Evolutionary conservation across 768 basidiomycete species (phyloP), one percentile per base, ranked within the genome.

Genomic region (Lactarius hengduanensis): DNA sequence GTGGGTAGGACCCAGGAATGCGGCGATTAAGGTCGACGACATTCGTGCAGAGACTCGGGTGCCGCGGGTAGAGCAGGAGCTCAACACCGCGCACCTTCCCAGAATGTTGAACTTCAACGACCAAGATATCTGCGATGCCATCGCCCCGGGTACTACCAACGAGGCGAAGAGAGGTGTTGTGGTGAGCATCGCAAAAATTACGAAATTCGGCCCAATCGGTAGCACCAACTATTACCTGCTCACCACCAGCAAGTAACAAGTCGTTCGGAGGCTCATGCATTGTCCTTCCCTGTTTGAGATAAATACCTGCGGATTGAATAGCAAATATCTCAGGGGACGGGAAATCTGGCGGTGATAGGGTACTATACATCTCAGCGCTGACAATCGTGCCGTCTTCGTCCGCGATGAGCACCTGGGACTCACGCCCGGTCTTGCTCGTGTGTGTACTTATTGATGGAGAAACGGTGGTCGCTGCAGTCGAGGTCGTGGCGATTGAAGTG

Each of bases 1-100:
- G 22, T 58, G 65, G 65, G 65, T 67, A 67, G 50, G 65, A 62
- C 10, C 65, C 68, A 58, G 68, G 68, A 11, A 69, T 66, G 53
- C 57, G 59, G 20, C 58, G 53, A 22, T 20, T 58, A 26, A 59
- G 28, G 34, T 59, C 66, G 11, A 36, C 66, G 11, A 36, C 28
- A 40, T 43, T 61, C 34, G 2, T 26, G 5, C 13, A 53, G 26
- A 22, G 45, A 11, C 20, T 40, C 16, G 47, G 47, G 15, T 50
- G 38, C 28, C 65, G 57, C 30, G 61, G 60, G 41, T 40, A 28
- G 13, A 67, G 34, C 57, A 58, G 8, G 41, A 69, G 56, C 41
- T 69, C 68, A 20, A 69, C 16, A 30, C 65, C 36, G 28, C 43
- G 38, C 28, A 28, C 30, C 50, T 22, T 61, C 7, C 68, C 65